Evolutionary conservation across 768 basidiomycete genomes (phyloP).

Genomic region (Russula olivacea): DNA sequence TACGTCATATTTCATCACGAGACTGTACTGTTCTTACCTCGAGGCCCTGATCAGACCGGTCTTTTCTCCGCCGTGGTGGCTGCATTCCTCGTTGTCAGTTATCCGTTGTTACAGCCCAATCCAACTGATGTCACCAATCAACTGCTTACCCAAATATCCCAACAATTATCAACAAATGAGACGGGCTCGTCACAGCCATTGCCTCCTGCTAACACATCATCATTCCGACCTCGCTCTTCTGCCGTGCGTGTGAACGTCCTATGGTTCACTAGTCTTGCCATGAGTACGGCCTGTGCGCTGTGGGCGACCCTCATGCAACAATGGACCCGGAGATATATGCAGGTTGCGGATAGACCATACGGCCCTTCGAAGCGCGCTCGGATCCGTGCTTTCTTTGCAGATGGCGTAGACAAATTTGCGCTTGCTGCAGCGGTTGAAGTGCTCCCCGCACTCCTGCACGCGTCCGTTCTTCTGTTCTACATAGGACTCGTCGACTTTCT

Average conservation of each 20-base stretch:
- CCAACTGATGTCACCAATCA: slow-evolving; percentile 7
- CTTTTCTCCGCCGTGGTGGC: slow-evolving; percentile 28
- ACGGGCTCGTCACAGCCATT: background rate
- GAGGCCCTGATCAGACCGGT: slow-evolving; percentile 22
- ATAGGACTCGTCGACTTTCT: slow-evolving; percentile 22
- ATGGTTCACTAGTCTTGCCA: slow-evolving; percentile 21
- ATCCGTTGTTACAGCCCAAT: slow-evolving; percentile 21
- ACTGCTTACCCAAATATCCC: slow-evolving; percentile 21
- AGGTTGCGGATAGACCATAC: slow-evolving; percentile 15
- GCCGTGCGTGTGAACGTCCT: slow-evolving; percentile 19
- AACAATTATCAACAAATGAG: slow-evolving; percentile 8
- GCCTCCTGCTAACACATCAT: background rate
- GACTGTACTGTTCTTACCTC: background rate
- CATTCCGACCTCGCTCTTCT: slow-evolving; percentile 1
- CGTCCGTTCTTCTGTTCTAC: slow-evolving; percentile 21
- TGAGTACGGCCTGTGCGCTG: slow-evolving; percentile 19
- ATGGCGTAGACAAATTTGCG: slow-evolving; percentile 13
- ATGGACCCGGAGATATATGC: slow-evolving; percentile 21
- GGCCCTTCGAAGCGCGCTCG: slow-evolving; percentile 19
- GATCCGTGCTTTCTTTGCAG: slow-evolving; percentile 18
- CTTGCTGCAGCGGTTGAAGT: slow-evolving; percentile 20
- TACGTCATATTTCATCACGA: background rate
- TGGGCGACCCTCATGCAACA: slow-evolving; percentile 24
- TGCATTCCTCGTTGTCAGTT: slow-evolving; percentile 25
- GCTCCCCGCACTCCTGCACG: slow-evolving; percentile 21